phyloP scores from a whole-genome alignment of 73 alveolate genomes.

The Blepharisma japonicum region DNA sequence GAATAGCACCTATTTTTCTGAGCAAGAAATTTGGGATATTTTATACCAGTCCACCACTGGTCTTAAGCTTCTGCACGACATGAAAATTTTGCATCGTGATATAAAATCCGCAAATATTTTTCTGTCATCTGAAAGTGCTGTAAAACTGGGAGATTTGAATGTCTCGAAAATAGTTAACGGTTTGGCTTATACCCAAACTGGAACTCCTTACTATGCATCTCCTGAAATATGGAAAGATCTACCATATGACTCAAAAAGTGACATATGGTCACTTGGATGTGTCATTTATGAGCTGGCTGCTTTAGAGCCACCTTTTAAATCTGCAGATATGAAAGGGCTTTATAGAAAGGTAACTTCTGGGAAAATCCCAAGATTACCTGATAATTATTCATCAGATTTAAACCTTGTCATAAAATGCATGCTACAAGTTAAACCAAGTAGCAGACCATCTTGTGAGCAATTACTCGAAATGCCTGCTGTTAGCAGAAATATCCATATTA shows the following conservation, averaged over 20 bases:
- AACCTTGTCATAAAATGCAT: slow-evolving; percentile 50
- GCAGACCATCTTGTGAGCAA: slow-evolving; percentile 72
- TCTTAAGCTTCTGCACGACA: slow-evolving; percentile 45
- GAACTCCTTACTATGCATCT: slow-evolving; percentile 77
- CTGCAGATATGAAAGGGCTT: slow-evolving; percentile 76
- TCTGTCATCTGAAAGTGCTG: slow-evolving; percentile 42
- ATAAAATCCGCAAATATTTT: slow-evolving; percentile 62
- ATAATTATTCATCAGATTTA: slow-evolving; percentile 64
- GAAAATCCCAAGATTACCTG: slow-evolving; percentile 65
- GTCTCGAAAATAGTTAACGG: slow-evolving; percentile 55
- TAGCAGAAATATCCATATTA: slow-evolving; percentile 32
- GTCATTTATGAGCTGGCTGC: slow-evolving; percentile 91
- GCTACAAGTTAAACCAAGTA: slow-evolving; percentile 70
- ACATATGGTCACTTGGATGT: slow-evolving; percentile 86
- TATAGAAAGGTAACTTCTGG: slow-evolving; percentile 75
- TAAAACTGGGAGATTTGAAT: slow-evolving; percentile 69
- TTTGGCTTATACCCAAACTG: slow-evolving; percentile 73
- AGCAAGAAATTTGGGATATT: slow-evolving; percentile 35
- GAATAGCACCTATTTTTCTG: slow-evolving; percentile 2
- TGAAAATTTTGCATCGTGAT: slow-evolving; percentile 70
- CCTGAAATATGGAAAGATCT: slow-evolving; percentile 84
- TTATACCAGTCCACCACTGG: slow-evolving; percentile 35
- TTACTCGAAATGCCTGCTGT: slow-evolving; percentile 44
- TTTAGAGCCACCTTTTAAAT: slow-evolving; percentile 89
- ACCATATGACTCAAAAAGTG: slow-evolving; percentile 71